Evolutionary conservation across 352 stramenopile genomes (phyloP).

Genomic region (Globisporangium mamillatum): DNA sequence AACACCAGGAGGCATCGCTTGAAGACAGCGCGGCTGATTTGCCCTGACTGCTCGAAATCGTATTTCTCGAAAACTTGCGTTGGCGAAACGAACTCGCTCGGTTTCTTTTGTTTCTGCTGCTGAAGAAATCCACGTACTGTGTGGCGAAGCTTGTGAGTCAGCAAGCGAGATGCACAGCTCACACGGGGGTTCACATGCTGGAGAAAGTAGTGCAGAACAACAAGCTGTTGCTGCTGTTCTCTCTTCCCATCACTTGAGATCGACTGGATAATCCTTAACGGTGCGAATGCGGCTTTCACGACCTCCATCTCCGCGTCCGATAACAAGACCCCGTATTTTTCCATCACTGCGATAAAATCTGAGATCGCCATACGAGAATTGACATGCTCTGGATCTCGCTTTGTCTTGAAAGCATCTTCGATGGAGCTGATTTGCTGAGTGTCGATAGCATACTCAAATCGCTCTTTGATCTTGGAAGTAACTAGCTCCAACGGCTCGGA

Average conservation of each 20-base stretch:
- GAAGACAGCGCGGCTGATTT: slow-evolving; percentile 61
- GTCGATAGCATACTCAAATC: slow-evolving; percentile 58
- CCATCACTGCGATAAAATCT: slow-evolving; percentile 14
- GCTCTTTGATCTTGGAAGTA: slow-evolving; percentile 58
- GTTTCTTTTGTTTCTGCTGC: slow-evolving; percentile 29
- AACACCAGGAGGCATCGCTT: slow-evolving; percentile 55
- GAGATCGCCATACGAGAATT: slow-evolving; percentile 18
- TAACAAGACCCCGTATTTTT: slow-evolving; percentile 38
- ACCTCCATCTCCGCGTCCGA: slow-evolving; percentile 29
- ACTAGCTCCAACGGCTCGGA: slow-evolving; percentile 55
- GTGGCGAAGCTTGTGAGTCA: slow-evolving; percentile 65
- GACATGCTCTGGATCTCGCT: slow-evolving; percentile 8
- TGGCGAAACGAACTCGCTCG: slow-evolving; percentile 19
- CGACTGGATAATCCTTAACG: neutral
- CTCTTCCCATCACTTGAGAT: neutral
- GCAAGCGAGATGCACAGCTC: slow-evolving; percentile 45
- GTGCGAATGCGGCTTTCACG: slow-evolving; percentile 22
- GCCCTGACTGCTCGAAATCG: slow-evolving; percentile 40
- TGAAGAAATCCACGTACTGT: slow-evolving; percentile 36
- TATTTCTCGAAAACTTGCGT: slow-evolving; percentile 51
- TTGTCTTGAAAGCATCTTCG: slow-evolving; percentile 35
- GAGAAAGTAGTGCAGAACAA: slow-evolving; percentile 48
- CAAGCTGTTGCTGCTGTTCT: neutral
- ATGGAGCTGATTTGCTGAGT: slow-evolving; percentile 36
- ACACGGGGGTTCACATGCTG: slow-evolving; percentile 56